Evolutionary conservation across 768 basidiomycete genomes (phyloP).

Genomic region (Polyporus arcularius): DNA sequence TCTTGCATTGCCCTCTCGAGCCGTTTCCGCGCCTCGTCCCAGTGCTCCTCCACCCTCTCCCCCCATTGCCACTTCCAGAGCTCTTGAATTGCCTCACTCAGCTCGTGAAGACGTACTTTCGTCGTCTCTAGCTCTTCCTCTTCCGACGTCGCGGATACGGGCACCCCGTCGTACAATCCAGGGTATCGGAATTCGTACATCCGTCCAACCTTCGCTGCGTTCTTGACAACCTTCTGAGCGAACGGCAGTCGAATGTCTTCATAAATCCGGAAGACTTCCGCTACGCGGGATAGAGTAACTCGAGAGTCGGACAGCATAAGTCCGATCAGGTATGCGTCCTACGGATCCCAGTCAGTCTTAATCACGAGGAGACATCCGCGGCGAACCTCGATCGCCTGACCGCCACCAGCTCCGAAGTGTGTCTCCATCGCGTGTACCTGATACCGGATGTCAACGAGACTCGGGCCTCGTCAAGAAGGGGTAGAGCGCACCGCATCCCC

Average conservation of each 20-base stretch:
- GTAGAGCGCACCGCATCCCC: constrained; percentile 30
- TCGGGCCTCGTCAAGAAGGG: background rate
- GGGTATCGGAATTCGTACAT: constrained; percentile 26
- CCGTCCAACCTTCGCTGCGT: constrained; percentile 18
- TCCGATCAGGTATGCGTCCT: constrained; percentile 32
- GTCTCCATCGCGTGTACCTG: constrained; percentile 32
- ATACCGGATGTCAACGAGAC: background rate
- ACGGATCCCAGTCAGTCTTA: background rate
- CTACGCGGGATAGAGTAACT: constrained; percentile 12
- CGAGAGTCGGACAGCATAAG: constrained; percentile 20
- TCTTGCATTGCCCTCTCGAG: constrained; percentile 1
- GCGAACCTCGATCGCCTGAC: constrained; percentile 31
- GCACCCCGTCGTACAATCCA: constrained; percentile 14
- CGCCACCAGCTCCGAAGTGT: constrained; percentile 32
- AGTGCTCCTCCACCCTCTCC: constrained; percentile 10
- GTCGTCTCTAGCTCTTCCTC: constrained; percentile 1
- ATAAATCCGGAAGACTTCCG: constrained; percentile 22
- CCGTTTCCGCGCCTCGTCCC: constrained; percentile 14
- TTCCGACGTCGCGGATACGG: background rate
- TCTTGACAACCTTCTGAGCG: constrained; percentile 11
- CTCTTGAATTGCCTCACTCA: constrained; percentile 7
- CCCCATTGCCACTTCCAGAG: constrained; percentile 23
- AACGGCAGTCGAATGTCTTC: constrained; percentile 25
- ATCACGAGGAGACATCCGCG: background rate
- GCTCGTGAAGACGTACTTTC: constrained; percentile 4